Base-by-base conservation (phyloP, 2,329 filamentous ascomycete species). In the Neonectria magnoliae region DNA sequence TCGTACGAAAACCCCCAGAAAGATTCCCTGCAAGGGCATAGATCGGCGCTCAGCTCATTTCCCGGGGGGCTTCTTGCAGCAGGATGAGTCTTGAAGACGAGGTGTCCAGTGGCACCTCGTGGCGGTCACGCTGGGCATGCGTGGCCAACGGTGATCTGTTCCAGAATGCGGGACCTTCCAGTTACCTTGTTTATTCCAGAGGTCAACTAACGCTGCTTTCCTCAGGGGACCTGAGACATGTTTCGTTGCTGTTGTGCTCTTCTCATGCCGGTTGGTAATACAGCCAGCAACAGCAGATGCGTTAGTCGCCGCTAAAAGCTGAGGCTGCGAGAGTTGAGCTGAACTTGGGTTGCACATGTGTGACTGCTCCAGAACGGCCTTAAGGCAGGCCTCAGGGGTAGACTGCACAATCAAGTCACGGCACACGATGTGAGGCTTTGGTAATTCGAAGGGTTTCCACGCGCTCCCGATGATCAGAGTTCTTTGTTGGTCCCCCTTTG, bases 281-380 rank as follows among this genome's bases (percentile, higher is more conserved):
- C 58, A 31, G 25, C 6, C 25, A 25, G 5, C 29, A 36, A 27
- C n/a, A 66, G 25, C 9, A 58, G 44, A 44, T 57, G 38, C 33
- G 31, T 63, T 56, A 33, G 45, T 45, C 33, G 38, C 52, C 36
- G 52, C 45, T 18, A 33, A 38, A 42, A 47, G 50, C 54, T 63
- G 60, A 55, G 38, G 57, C 61, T 56, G 25, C 20, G 57, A 31
- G 47, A 54, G 31, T 62, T 45, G 54, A 71, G 69, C 63, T 72
- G 69, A 66, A 56, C 25, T 59, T 44, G 42, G 38, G 68, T 70
- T 55, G 20, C 41, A 71, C 62, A 22, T n/a, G 56, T 52, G 33
- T 48, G 25, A 42, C 31, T 36, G 44, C 36, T 29, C 36, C 33
- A 33, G 31, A 48, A 31, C 48, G 25, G 41, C 31, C 33, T 38